Evolutionary conservation across 1,284 basidiomycete genomes (phyloP).

Genomic region (Fomitopsis palustris): DNA sequence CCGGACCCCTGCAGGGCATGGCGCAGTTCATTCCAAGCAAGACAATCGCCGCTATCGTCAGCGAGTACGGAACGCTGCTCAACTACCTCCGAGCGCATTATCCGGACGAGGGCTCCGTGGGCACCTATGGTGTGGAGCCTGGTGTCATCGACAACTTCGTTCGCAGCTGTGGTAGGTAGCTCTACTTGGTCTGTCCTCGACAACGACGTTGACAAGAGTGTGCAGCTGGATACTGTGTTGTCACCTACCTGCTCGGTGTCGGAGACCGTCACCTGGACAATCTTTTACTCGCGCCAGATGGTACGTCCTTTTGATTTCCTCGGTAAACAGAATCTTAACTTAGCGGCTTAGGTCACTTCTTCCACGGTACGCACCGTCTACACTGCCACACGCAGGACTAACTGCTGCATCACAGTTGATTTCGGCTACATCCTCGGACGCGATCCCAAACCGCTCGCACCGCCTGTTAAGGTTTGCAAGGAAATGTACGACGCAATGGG

Average conservation of each 20-base stretch:
- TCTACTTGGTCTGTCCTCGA: neutral
- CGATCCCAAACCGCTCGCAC: slow-evolving; percentile 97
- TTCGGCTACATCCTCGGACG: slow-evolving; percentile 98
- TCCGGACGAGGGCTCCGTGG: slow-evolving; percentile 89
- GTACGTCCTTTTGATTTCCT: slow-evolving; percentile 36
- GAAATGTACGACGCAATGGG: slow-evolving; percentile 99
- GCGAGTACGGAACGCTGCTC: slow-evolving; percentile 87
- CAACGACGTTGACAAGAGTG: neutral
- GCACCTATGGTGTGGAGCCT: slow-evolving; percentile 90
- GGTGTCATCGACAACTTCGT: slow-evolving; percentile 95
- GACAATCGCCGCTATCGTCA: slow-evolving; percentile 90
- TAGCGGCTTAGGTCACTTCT: slow-evolving; percentile 63
- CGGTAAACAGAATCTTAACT: neutral
- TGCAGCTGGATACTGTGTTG: slow-evolving; percentile 95
- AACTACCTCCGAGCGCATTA: slow-evolving; percentile 85
- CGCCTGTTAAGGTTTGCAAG: slow-evolving; percentile 97
- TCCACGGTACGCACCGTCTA: slow-evolving; percentile 58
- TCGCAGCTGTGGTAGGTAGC: slow-evolving; percentile 86
- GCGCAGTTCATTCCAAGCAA: slow-evolving; percentile 95
- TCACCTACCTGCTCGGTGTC: slow-evolving; percentile 95
- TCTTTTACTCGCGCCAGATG: slow-evolving; percentile 89
- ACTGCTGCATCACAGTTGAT: slow-evolving; percentile 62
- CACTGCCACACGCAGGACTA: slow-evolving; percentile 7
- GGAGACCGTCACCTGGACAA: slow-evolving; percentile 98
- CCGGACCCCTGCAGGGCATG: slow-evolving; percentile 92